Conservation (phyloP, 352 stramenopile genomes). For the Globisporangium lucens region DNA sequence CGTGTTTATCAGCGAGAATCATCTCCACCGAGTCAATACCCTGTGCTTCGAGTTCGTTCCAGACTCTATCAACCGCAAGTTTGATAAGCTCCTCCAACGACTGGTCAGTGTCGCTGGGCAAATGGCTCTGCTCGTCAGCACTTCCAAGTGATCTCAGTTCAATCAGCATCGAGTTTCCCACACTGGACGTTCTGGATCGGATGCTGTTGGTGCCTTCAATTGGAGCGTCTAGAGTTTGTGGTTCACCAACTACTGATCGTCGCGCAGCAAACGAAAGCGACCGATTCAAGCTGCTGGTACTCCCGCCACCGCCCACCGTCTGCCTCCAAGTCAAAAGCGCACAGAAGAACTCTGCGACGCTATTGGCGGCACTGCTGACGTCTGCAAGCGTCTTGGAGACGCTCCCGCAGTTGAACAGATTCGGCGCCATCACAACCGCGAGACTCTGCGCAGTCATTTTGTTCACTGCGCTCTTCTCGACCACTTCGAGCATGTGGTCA, state of each 20-base stretch:
- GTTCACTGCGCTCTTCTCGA: conserved; percentile 30
- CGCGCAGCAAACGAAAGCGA: background rate
- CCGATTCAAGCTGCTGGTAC: background rate
- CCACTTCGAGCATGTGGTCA: conserved; percentile 62
- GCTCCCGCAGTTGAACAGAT: conserved; percentile 35
- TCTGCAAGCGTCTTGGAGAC: conserved; percentile 19
- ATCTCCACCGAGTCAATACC: conserved; percentile 23
- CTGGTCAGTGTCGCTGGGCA: background rate
- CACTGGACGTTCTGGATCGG: background rate
- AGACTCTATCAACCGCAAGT: conserved; percentile 21
- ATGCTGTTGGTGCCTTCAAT: background rate
- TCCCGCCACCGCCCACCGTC: background rate
- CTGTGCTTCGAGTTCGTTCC: conserved; percentile 28
- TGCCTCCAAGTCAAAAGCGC: conserved; percentile 38
- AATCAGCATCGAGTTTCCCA: background rate
- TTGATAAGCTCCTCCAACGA: conserved; percentile 25
- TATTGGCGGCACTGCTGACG: conserved; percentile 19
- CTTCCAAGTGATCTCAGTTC: background rate
- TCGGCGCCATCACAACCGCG: conserved; percentile 55
- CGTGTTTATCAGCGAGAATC: conserved; percentile 18
- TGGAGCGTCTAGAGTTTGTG: background rate
- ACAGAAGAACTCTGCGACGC: conserved; percentile 38
- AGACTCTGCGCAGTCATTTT: conserved; percentile 51
- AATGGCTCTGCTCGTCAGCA: background rate
- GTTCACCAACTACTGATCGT: background rate